Evolutionary conservation across 2,329 filamentous ascomycete species (phyloP), one percentile per base, ranked within the genome.

Genomic region (Sphaerulina vaccinii): DNA sequence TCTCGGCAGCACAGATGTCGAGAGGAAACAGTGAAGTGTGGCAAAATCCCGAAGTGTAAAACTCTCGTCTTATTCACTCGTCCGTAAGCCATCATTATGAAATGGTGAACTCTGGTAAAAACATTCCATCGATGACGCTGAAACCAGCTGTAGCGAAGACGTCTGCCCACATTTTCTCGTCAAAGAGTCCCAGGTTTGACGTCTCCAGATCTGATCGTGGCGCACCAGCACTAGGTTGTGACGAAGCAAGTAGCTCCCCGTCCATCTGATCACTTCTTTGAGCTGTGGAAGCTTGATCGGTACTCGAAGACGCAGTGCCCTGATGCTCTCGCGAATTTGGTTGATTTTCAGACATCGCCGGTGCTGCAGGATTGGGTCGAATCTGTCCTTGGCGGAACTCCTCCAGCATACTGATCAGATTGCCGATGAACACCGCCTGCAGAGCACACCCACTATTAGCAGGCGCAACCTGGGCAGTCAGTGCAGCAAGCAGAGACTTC

Each of bases 71-170:
- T n/a, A n/a, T n/a, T n/a, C n/a, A n/a, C n/a, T n/a, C n/a, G n/a
- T n/a, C n/a, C n/a, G n/a, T n/a, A n/a, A n/a, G n/a, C n/a, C n/a
- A n/a, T n/a, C n/a, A n/a, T n/a, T n/a, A n/a, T n/a, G n/a, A n/a
- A n/a, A n/a, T n/a, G n/a, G n/a, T n/a, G n/a, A n/a, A n/a, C n/a
- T n/a, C n/a, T n/a, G n/a, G 43, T 23, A 52, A 36, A 40, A 47
- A 48, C 27, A 48, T 39, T 5, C 44, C 44, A 15, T 48, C 44
- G 19, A 24, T 39, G 44, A 48, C 39, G 15, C 35, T 48, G 44
- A 48, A 48, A 15, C 44, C 44, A 6, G 44, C 44, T 8, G 44
- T 36, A 16, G 44, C 44, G 23, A 48, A 48, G 27, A 48, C 36
- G 1, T 29, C 23, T 1, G 44, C 35, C 44, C 44, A 48, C 35